A percentile compares a stretch with the other conserved stretches of the same genome.
These are phyloP conservation scores for Pseudogymnoascus verrucosus DNA, from an alignment of 2,329 filamentous ascomycete species.

Conservation along the genomic window DNA sequence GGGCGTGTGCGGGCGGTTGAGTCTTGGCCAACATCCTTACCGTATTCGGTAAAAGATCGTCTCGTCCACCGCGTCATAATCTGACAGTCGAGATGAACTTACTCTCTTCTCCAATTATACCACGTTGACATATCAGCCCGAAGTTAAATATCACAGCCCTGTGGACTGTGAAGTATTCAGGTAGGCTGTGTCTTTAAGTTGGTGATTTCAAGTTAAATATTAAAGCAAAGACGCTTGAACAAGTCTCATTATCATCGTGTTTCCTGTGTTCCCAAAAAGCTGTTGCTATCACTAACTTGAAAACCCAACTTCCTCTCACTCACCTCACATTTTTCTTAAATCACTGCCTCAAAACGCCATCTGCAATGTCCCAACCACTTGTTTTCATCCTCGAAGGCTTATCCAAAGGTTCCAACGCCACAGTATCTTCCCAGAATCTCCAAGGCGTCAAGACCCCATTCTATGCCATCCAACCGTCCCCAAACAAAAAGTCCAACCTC, in stretches of 20 bases:
- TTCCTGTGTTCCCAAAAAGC: not conserved
- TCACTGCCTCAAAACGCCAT: not conserved
- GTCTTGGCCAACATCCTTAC: conserved; percentile 1
- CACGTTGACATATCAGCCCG: not conserved
- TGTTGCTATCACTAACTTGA: not conserved
- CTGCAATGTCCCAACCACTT: not conserved
- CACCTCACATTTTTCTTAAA: not conserved
- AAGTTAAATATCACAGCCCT: not conserved
- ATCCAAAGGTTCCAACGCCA: not conserved
- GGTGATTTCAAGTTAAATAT: not conserved
- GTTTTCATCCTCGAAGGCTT: not conserved
- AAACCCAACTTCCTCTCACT: not conserved
- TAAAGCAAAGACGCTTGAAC: not conserved
- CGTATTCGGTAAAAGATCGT: not conserved
- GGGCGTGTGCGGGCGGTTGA: not conserved
- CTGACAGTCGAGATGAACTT: not conserved
- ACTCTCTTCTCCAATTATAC: not conserved
- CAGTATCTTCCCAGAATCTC: not conserved
- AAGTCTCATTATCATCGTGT: not conserved
- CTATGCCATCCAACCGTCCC: not conserved
- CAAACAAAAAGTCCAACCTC: not conserved
- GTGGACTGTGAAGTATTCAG: not conserved
- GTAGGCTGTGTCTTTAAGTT: not conserved
- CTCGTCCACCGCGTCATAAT: not conserved
- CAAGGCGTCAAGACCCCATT: not conserved